Base-by-base conservation (phyloP, 257 asterid species). In the Ballota nigra region DNA sequence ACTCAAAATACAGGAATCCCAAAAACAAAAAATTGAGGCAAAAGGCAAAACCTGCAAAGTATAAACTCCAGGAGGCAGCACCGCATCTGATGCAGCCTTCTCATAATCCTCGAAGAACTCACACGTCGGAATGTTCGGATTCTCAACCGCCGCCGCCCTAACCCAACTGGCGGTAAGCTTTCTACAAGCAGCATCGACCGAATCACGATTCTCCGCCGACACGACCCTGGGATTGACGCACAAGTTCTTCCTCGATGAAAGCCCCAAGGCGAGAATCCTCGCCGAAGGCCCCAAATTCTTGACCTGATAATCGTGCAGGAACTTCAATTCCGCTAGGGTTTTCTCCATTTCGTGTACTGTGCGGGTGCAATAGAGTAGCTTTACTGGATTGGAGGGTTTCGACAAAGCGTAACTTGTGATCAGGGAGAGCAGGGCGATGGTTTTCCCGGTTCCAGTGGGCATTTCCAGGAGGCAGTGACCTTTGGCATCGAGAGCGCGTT, bases 311-410 rank as follows among this genome's bases (percentile, higher is more conserved):
- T 83, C 82, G 72, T 92, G 93, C 77, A 95, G 70, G 12, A 84
- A 71, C 75, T 84, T 95, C 82, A 95, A 87, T 53, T 95, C 98
- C 0, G 93, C 96, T 36, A 95, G 84, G 68, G 99, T 95, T 82
- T 95, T 95, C 86, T 95, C 99, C 99, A 95, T 95, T 79, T 95
- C 99, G 82, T 95, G 98, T 8, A 95, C 99, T 0, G 98, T 92
- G 43, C 98, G 97, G 29, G 99, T 95, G 79, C 99, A 95, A 75
- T 95, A 92, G 36, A 95, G 47, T 22, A 92, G 89, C 72, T 95
- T 95, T 22, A 89, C 83, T 10, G 89, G 88, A 59, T 83, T 85
- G 41, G 96, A 83, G 29, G 89, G 96, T 59, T 92, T 95, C 3
- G 97, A 88, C 22, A 95, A 69, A 2, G 84, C 62, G 75, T 95